Base-by-base conservation (phyloP, 768 basidiomycete species). In the Mycena albidolilacea region DNA sequence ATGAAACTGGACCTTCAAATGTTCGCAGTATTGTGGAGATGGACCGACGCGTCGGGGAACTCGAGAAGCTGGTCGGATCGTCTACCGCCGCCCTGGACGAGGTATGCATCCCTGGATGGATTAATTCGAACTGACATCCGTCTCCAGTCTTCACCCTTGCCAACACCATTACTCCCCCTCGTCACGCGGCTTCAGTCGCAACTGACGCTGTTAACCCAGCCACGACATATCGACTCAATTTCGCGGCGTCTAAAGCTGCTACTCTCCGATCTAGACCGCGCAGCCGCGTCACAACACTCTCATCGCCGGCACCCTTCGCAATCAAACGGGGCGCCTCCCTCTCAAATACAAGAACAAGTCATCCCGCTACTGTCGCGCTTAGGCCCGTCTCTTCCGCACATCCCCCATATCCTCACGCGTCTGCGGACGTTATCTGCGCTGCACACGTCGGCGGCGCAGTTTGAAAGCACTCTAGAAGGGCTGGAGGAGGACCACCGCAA, bases 191-290 rank as follows among this genome's bases (percentile, higher is more conserved):
- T 98, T 55, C 96, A 95, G 78, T 90, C 91, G 23, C 96, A 98
- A 80, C 85, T 99, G 30, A 90, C 92, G 8, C 86, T 98, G 17
- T 90, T 99, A 58, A 95, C 97, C 0, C 97, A 98, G 84, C 97
- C 98, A 0, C 91, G 97, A 17, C 97, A 99, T 79, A 92, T 99
- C 62, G 98, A 99, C 81, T 94, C 96, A 12, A 94, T 98, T 73
- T 97, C 97, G 2, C 90, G 97, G 6, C 92, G 97, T 6, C 89
- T 99, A 72, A 99, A 99, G 78, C 85, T 98, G 9, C 89, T 99
- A 19, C 87, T 97, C 15, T 93, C 96, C 0, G 98, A 99, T 81
- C 89, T 99, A 63, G 97, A 99, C 62, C 92, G 97, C 39, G 89
- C 90, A 5, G 90, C 92, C 43, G 86, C 84, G 14, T 84, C 86